Evolutionary conservation across 805 yeast species (phyloP).

Genomic region (Hanseniaspora pseudoguilliermondii): DNA sequence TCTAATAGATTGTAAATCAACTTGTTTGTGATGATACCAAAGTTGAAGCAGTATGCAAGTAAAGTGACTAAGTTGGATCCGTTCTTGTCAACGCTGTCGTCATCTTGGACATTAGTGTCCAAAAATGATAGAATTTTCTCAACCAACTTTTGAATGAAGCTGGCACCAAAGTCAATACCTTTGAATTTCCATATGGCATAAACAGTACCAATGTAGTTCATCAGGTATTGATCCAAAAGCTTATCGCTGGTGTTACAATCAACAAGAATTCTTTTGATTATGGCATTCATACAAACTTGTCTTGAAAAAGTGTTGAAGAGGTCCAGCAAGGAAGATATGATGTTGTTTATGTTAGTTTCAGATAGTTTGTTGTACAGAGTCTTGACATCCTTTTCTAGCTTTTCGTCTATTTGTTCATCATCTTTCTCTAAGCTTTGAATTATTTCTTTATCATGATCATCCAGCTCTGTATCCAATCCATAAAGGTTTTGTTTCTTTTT

Average conservation of each 20-base stretch:
- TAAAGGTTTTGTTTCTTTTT: slow-evolving; percentile 57
- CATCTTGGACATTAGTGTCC: neutral
- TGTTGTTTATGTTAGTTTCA: slow-evolving; percentile 64
- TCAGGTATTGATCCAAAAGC: slow-evolving; percentile 63
- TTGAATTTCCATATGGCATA: slow-evolving; percentile 63
- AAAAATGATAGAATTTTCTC: slow-evolving; percentile 43
- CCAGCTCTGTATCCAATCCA: slow-evolving; percentile 37
- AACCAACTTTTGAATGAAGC: slow-evolving; percentile 64
- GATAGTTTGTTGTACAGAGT: slow-evolving; percentile 82
- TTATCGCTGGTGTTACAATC: slow-evolving; percentile 53
- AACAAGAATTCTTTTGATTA: slow-evolving; percentile 51
- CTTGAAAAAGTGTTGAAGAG: slow-evolving; percentile 59
- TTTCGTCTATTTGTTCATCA: slow-evolving; percentile 1
- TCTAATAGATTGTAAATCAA: slow-evolving; percentile 67
- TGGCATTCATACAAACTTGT: slow-evolving; percentile 59
- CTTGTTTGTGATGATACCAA: slow-evolving; percentile 62
- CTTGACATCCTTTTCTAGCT: slow-evolving; percentile 41
- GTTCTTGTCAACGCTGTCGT: slow-evolving; percentile 29
- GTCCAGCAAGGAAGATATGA: slow-evolving; percentile 54
- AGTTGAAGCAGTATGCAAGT: slow-evolving; percentile 60
- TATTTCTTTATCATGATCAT: slow-evolving; percentile 11
- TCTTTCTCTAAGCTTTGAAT: slow-evolving; percentile 1
- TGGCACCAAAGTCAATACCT: slow-evolving; percentile 86
- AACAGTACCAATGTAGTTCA: slow-evolving; percentile 64
- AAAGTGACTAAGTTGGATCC: slow-evolving; percentile 59